Base-by-base conservation (phyloP, 495 filamentous ascomycete genomes). In the Penicillium herquei region DNA sequence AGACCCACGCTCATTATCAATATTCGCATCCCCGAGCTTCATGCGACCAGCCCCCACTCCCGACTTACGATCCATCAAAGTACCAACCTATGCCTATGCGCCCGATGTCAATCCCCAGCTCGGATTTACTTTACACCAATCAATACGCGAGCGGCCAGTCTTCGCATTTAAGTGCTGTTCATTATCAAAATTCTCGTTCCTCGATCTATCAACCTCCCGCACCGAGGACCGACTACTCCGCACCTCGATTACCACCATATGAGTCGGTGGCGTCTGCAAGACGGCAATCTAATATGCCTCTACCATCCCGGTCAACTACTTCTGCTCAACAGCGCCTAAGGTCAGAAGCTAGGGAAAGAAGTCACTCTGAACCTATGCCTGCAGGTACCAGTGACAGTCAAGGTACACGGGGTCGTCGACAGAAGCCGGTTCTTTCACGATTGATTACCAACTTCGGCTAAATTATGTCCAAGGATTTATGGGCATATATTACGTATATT, bases 401-500 rank as follows among this genome's bases (percentile, higher is more conserved):
- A 13, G 51, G 39, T 13, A 41, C 14, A 12, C 55, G 54, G 34
- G 54, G 53, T 60, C 32, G 67, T 52, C 66, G 59, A 18, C 65
- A 70, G 12, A 76, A 73, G 34, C 75, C 75, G 8, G 69, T 73
- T 10, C 54, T 78, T 40, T 71, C 73, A 21, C 66, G 66, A 47
- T 41, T 78, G 45, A 68, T 78, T 40, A 78, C 75, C 48, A 74
- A 74, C 53, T 69, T 78, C 48, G 51, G 62, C 39, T 66, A 51
- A 60, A 37, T 54, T 61, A 13, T 9, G 26, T 6, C 16, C 16
- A 52, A 11, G 5, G 12, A 8, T 16, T 52, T 18, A 44, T 16
- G 18, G 34, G 34, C 16, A 26, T 37, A 12, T 18, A 17, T 17
- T 41, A 48, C 42, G 11, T 41, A 37, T 42, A n/a, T 37, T 40